phyloP scores from a whole-genome alignment of 2,329 filamentous ascomycete species.

The Amauroascus niger region DNA sequence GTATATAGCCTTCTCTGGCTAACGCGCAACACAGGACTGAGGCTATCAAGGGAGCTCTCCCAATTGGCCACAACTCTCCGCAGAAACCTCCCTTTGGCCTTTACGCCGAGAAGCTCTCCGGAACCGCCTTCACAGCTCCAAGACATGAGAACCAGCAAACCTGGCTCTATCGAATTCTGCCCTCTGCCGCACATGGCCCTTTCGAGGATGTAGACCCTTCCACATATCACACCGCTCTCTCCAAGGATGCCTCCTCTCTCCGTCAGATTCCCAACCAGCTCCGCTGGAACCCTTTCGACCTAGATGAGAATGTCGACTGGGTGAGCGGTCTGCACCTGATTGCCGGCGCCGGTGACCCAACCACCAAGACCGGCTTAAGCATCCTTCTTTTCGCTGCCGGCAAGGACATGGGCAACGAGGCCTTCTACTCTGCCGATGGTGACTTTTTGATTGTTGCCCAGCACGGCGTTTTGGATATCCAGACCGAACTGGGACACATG shows the following conservation, averaged over 20 bases:
- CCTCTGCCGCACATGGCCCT: constrained; percentile 51
- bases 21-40: constrained; percentile 50
- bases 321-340: constrained; percentile 61
- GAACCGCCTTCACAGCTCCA: constrained; percentile 61
- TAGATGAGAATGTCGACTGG: constrained; percentile 60
- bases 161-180: constrained; percentile 62
- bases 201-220: constrained; percentile 39
- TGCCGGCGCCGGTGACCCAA: constrained; percentile 69
- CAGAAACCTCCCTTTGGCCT: constrained; percentile 70
- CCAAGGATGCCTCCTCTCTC: constrained; percentile 41
- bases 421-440: constrained; percentile 77
- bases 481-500: constrained; percentile 65
- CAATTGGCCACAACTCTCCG: constrained; percentile 68
- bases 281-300: constrained; percentile 68
- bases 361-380: constrained; percentile 66
- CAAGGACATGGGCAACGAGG: constrained; percentile 64
- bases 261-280: constrained; percentile 61
- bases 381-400: constrained; percentile 74
- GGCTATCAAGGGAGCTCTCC: constrained; percentile 63
- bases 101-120: constrained; percentile 71
- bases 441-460: constrained; percentile 70
- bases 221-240: constrained; percentile 39
- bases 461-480: constrained; percentile 62
- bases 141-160: constrained; percentile 59
- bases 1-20: constrained; percentile 5